Conservation (phyloP, 495 filamentous ascomycete species). For the Bombardia bombarda region DNA sequence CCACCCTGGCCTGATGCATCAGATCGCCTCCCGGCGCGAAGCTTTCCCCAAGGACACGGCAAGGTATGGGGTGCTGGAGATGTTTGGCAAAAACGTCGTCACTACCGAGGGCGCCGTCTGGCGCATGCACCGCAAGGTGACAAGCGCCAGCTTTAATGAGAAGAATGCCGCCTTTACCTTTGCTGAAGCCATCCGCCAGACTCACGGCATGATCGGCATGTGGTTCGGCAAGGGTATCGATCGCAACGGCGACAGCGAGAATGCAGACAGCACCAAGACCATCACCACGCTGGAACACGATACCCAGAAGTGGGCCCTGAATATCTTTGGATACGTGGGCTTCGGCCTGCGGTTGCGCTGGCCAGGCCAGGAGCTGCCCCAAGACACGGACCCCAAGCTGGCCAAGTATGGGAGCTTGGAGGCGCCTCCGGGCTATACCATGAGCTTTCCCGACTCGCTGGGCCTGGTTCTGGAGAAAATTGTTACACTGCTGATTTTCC, state of each 20-base stretch:
- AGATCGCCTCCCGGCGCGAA: slow-evolving; percentile 51
- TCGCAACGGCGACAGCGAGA: too few species aligned
- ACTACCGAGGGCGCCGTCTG: slow-evolving; percentile 55
- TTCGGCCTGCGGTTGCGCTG: slow-evolving; percentile 54
- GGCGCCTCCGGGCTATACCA: slow-evolving; percentile 42
- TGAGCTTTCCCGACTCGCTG: slow-evolving; percentile 53
- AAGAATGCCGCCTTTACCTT: slow-evolving; percentile 63
- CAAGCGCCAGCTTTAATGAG: slow-evolving; percentile 61
- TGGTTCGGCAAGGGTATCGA: slow-evolving; percentile 40
- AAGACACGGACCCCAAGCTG: slow-evolving; percentile 29
- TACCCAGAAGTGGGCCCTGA: slow-evolving; percentile 54
- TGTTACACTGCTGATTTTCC: slow-evolving; percentile 43
- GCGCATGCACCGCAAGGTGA: slow-evolving; percentile 62
- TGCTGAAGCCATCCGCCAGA: slow-evolving; percentile 49
- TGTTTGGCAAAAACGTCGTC: slow-evolving; percentile 60
- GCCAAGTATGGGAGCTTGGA: slow-evolving; percentile 36
- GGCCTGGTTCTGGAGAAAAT: slow-evolving; percentile 44
- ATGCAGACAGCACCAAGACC: slow-evolving; percentile 27
- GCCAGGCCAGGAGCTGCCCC: slow-evolving; percentile 38
- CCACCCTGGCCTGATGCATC: slow-evolving; percentile 50
- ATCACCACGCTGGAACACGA: slow-evolving; percentile 47
- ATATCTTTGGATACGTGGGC: slow-evolving; percentile 61
- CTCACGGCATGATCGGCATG: slow-evolving; percentile 43
- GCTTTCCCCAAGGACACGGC: slow-evolving; percentile 61
- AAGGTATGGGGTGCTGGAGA: slow-evolving; percentile 46